A percentile compares a stretch with the other conserved stretches of the same genome.
Conservation (phyloP, 345 rosid genomes). For the Eucalyptus pauciflora region DNA sequence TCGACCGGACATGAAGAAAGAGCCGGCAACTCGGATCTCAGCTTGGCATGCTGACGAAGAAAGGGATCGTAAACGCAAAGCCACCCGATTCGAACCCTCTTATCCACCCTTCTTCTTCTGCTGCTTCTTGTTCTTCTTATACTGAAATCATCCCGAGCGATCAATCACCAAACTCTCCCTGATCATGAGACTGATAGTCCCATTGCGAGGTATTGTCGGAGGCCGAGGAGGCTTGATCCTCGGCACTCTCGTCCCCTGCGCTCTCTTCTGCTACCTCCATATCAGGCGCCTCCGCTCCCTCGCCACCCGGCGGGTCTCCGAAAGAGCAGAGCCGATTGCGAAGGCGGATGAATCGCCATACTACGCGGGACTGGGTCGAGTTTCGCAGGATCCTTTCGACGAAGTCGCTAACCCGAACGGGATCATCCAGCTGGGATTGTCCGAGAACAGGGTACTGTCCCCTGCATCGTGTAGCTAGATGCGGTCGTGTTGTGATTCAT, state of each 20-base stretch:
- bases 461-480: neutral
- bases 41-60: neutral
- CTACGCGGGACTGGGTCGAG: conserved; percentile 61
- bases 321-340: conserved; percentile 43
- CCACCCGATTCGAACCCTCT: neutral
- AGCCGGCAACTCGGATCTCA: neutral
- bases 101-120: neutral
- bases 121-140: neutral
- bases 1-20: neutral
- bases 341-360: conserved; percentile 57
- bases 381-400: conserved; percentile 44
- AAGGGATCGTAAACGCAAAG: neutral
- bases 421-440: conserved; percentile 74
- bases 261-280: conserved; percentile 72
- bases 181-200: conserved; percentile 73
- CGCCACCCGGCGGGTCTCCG: conserved; percentile 47
- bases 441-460: conserved; percentile 54
- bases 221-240: conserved; percentile 75
- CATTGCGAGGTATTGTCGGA: conserved; percentile 71
- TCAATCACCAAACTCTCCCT: neutral
- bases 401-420: conserved; percentile 41
- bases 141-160: neutral
- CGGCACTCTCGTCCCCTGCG: conserved; percentile 82
- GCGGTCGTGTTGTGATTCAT: neutral
- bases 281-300: conserved; percentile 52